Conservation (phyloP, 2,329 filamentous ascomycete species). For the Juglanconis oblonga region DNA sequence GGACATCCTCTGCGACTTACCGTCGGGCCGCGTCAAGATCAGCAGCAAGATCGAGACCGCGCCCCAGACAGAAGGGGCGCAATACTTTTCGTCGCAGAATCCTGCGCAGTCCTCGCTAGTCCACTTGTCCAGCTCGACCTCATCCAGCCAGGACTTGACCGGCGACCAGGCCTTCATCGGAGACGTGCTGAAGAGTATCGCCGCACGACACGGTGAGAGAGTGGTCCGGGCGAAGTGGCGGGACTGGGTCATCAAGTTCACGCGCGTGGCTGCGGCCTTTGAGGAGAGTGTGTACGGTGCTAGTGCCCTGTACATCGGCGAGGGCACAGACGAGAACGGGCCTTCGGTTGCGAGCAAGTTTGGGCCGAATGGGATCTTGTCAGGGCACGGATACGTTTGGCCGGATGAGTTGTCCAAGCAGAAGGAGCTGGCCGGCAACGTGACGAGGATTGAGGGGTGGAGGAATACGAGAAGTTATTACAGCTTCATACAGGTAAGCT, state of each 20-base stretch:
- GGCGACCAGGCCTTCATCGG: conserved; percentile 89
- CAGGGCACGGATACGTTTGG: conserved; percentile 95
- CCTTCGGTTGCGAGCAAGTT: conserved; percentile 46
- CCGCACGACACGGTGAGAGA: conserved; percentile 81
- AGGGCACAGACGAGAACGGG: conserved; percentile 53
- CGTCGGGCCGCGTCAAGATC: conserved; percentile 91
- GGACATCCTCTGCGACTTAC: conserved; percentile 92
- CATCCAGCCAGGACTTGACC: conserved; percentile 62
- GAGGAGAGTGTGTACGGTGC: conserved; percentile 95
- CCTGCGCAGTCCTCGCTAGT: conserved; percentile 51
- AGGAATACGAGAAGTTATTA: conserved; percentile 93
- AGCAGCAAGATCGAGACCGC: conserved; percentile 82
- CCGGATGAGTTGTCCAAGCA: conserved; percentile 75
- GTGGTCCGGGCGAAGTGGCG: conserved; percentile 91
- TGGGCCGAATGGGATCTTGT: conserved; percentile 25
- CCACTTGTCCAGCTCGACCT: conserved; percentile 37
- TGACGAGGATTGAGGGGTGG: conserved; percentile 94
- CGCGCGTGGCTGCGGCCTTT: conserved; percentile 86
- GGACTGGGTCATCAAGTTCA: conserved; percentile 92
- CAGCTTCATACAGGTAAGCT: conserved; percentile 78
- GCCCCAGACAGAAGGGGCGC: conserved; percentile 76
- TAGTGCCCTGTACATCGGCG: conserved; percentile 82
- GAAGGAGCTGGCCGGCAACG: conserved; percentile 86
- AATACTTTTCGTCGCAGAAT: conserved; percentile 84
- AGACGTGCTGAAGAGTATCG: conserved; percentile 78